These are phyloP conservation scores for Nemania sp. DNA, from an alignment of 2,329 filamentous ascomycete species.

Conservation along the genomic window DNA sequence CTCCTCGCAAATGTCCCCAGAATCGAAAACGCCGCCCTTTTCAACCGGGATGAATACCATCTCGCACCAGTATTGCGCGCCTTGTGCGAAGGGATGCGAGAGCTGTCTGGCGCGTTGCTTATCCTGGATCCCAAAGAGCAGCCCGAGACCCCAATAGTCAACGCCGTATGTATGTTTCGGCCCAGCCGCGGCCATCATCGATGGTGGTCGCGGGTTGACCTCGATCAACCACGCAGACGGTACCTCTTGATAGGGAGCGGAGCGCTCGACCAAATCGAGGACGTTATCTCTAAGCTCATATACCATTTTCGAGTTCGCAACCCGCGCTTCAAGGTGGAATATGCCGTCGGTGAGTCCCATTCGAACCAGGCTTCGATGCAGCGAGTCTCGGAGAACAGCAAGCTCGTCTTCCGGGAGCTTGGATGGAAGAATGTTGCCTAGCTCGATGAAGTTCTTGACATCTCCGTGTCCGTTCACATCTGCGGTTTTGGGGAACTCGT, in stretches of 20 bases:
- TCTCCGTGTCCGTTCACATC: not conserved
- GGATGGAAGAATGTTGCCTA: not conserved
- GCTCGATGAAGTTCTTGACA: not conserved
- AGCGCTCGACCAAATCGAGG: not conserved
- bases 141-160: not conserved
- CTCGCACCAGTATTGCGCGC: conserved; percentile 26
- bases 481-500: not conserved
- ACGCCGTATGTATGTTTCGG: not conserved
- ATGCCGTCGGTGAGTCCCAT: not conserved
- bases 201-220: not conserved
- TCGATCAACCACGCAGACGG: not conserved
- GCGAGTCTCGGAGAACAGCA: not conserved
- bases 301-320: not conserved
- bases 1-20: conserved; percentile 2
- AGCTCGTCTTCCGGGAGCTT: not conserved
- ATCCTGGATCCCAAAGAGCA: conserved; percentile 1
- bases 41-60: conserved; percentile 25
- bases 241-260: not conserved
- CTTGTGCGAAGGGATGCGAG: conserved; percentile 29
- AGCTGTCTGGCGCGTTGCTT: conserved; percentile 32
- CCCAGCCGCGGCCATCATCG: not conserved
- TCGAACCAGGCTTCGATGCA: not conserved
- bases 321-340: not conserved
- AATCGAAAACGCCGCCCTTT: conserved; percentile 13
- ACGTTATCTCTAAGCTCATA: not conserved